Conservation (phyloP, 345 rosid species). For the Toxicodendron radicans region DNA sequence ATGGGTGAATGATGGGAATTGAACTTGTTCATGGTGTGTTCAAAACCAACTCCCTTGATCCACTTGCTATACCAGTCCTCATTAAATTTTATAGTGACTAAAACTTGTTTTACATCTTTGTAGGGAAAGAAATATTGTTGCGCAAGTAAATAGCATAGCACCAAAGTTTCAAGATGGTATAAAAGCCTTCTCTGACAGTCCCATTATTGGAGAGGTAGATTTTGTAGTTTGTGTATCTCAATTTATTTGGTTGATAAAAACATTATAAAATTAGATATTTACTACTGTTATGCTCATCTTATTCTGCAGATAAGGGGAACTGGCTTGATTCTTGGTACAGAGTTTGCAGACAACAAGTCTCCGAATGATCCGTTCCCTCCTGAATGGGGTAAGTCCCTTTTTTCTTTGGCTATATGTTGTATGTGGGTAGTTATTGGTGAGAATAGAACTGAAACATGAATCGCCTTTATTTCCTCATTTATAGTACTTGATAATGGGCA, state of each 20-base stretch:
- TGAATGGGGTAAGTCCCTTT: conserved; percentile 78
- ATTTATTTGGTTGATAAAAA: not conserved
- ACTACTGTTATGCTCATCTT: conserved; percentile 10
- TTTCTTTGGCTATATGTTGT: conserved; percentile 3
- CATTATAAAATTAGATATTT: not conserved
- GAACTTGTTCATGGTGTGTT: not conserved
- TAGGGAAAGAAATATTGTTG: conserved; percentile 82
- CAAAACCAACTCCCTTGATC: not conserved
- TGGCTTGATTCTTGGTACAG: conserved; percentile 91
- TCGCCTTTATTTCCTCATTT: not conserved
- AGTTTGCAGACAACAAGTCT: conserved; percentile 81
- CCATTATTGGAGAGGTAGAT: conserved; percentile 86
- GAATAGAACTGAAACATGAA: not conserved
- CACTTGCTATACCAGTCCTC: not conserved
- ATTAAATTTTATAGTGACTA: not conserved
- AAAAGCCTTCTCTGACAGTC: conserved; percentile 76
- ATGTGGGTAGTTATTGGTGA: not conserved
- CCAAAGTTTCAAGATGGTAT: conserved; percentile 87
- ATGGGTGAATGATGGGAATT: not conserved
- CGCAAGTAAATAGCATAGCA: conserved; percentile 53
- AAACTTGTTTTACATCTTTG: conserved; percentile 16
- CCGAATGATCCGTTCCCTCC: conserved; percentile 86
- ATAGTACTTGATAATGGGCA: conserved; percentile 1
- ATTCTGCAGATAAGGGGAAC: conserved; percentile 80
- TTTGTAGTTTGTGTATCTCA: conserved; percentile 4